These are phyloP conservation scores for Tolypocladium cylindrosporum DNA, from an alignment of 2,329 filamentous ascomycete genomes.

Conservation along the genomic window DNA sequence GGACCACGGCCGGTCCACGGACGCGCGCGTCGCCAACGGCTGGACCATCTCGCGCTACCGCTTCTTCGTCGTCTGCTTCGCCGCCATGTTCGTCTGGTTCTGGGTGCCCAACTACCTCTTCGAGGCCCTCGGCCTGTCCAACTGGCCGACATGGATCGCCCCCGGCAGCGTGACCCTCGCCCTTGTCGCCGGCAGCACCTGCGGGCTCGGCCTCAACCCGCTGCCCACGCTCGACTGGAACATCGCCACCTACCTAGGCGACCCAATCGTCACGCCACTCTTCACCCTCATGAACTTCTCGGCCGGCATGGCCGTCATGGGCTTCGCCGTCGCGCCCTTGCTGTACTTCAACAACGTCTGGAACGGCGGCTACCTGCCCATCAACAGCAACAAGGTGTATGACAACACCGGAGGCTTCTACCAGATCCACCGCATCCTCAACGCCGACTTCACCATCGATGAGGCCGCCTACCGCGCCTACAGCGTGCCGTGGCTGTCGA, in stretches of 20 bases:
- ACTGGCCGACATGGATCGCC: slow-evolving; percentile 41
- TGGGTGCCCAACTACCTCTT: slow-evolving; percentile 42
- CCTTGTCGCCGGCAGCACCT: slow-evolving; percentile 22
- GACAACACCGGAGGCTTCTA: slow-evolving; percentile 46
- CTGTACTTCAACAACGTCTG: slow-evolving; percentile 36
- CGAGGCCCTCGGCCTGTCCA: slow-evolving; percentile 32
- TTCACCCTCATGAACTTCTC: slow-evolving; percentile 19
- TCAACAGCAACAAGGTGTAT: slow-evolving; percentile 42
- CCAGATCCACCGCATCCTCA: slow-evolving; percentile 41
- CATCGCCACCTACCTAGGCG: slow-evolving; percentile 15
- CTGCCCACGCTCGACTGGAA: slow-evolving; percentile 31
- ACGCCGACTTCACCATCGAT: slow-evolving; percentile 36
- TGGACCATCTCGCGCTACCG: slow-evolving; percentile 18
- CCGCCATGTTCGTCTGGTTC: slow-evolving; percentile 38
- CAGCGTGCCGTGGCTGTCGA: slow-evolving; percentile 40
- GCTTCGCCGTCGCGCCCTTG: slow-evolving; percentile 39
- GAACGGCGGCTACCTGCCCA: slow-evolving; percentile 43
- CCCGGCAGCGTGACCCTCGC: slow-evolving; percentile 26
- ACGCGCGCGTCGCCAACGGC: slow-evolving; percentile 10
- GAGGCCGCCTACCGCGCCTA: slow-evolving; percentile 40
- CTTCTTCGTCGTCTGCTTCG: slow-evolving; percentile 32
- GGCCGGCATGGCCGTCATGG: slow-evolving; percentile 33
- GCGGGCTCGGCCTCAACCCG: slow-evolving; percentile 27
- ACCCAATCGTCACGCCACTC: slow-evolving; percentile 19
- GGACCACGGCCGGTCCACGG: slow-evolving; percentile 8